phyloP scores from a whole-genome alignment of 805 yeast species.

The Nakazawaea laoshanensis region DNA sequence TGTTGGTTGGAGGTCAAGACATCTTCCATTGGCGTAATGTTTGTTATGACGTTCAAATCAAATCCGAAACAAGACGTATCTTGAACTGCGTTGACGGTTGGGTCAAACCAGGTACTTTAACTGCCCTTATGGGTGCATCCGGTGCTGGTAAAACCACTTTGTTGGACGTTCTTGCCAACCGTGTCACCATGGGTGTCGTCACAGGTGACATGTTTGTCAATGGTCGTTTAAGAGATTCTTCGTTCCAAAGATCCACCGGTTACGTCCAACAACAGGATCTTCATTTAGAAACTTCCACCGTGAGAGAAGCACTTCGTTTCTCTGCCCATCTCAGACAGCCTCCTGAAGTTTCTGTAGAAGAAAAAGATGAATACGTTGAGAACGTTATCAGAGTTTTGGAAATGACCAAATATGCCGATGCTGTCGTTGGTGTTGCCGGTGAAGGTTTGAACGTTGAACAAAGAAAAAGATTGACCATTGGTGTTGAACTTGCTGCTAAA shows the following conservation, averaged over 20 bases:
- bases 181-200: constrained; percentile 62
- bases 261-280: constrained; percentile 78
- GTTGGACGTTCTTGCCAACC: constrained; percentile 62
- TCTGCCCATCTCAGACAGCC: constrained; percentile 72
- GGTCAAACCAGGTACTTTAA: constrained; percentile 74
- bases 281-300: constrained; percentile 61
- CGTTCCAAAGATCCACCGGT: constrained; percentile 73
- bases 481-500: constrained; percentile 65
- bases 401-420: constrained; percentile 66
- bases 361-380: constrained; percentile 62
- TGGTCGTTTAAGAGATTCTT: constrained; percentile 52
- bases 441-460: constrained; percentile 65
- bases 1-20: constrained; percentile 25
- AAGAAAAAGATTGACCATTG: constrained; percentile 60
- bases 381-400: constrained; percentile 58
- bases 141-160: constrained; percentile 85
- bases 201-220: constrained; percentile 69
- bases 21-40: constrained; percentile 65
- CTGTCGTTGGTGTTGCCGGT: constrained; percentile 73
- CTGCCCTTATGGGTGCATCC: constrained; percentile 80
- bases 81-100: constrained; percentile 55
- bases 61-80: constrained; percentile 32
- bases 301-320: constrained; percentile 65
- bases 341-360: constrained; percentile 39
- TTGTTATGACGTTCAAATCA: constrained; percentile 50